These are phyloP conservation scores for Malus hybrid DNA, from an alignment of 331 rosid genomes.

Conservation along the genomic window DNA sequence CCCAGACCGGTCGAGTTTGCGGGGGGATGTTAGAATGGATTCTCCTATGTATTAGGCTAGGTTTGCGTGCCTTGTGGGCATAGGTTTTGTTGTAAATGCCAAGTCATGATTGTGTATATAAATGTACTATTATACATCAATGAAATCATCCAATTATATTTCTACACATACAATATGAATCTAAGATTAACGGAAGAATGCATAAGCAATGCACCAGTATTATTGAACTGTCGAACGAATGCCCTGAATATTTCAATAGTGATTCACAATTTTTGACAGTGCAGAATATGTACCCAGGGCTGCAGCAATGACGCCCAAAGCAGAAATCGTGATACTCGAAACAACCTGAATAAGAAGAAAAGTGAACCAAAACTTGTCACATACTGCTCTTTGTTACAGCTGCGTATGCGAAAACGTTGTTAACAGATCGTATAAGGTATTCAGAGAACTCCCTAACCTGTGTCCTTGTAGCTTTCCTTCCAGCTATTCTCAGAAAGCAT, in stretches of 20 bases:
- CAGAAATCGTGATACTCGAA: conserved; percentile 31
- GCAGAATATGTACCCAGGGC: conserved; percentile 66
- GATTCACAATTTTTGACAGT: conserved; percentile 24
- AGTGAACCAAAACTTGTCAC: background rate
- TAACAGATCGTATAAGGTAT: background rate
- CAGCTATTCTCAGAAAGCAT: conserved; percentile 62
- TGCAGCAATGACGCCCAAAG: conserved; percentile 42
- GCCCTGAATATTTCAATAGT: conserved; percentile 17
- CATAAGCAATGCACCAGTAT: background rate
- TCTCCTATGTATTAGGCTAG: too few relatives aligned
- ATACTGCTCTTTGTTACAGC: too few relatives aligned
- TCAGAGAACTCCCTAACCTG: conserved; percentile 34
- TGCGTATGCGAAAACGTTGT: background rate
- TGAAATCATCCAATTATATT: too few relatives aligned
- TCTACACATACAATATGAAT: too few relatives aligned
- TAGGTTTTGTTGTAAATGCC: too few relatives aligned
- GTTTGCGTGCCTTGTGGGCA: too few relatives aligned
- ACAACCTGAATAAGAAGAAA: conserved; percentile 30
- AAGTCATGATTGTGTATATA: too few relatives aligned
- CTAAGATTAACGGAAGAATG: background rate
- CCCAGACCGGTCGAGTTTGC: too few relatives aligned
- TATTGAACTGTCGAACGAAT: background rate
- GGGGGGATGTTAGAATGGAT: too few relatives aligned
- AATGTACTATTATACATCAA: too few relatives aligned
- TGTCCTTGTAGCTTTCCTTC: conserved; percentile 47